A percentile compares a stretch with the other conserved stretches of the same genome.
Conservation (phyloP, 805 yeast genomes). For the Phaffomyces opuntiae region DNA sequence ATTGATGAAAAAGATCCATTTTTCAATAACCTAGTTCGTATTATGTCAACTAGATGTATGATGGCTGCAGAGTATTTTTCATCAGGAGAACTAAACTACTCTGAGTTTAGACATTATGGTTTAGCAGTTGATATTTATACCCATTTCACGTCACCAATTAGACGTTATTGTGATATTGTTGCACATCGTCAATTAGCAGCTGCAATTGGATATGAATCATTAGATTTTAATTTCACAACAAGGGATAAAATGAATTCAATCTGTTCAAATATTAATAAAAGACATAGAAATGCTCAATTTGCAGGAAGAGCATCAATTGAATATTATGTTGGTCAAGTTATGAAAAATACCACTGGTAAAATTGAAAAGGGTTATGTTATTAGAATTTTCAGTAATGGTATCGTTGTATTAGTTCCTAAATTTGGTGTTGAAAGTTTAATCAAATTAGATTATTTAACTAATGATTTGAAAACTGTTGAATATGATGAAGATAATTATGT, state of each 20-base stretch:
- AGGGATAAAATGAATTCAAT: constrained; percentile 84
- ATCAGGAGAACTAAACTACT: constrained; percentile 80
- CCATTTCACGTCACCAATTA: constrained; percentile 96
- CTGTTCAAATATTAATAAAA: constrained; percentile 81
- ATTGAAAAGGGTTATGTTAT: constrained; percentile 86
- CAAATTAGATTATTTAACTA: constrained; percentile 64
- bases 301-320: constrained; percentile 98
- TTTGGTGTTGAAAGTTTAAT: constrained; percentile 95
- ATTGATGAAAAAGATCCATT: constrained; percentile 78
- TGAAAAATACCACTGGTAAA: constrained; percentile 52
- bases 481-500: constrained; percentile 77
- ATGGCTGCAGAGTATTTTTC: constrained; percentile 98
- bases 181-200: constrained; percentile 97
- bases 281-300: constrained; percentile 97
- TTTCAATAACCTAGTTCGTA: constrained; percentile 87
- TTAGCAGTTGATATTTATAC: constrained; percentile 96
- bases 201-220: constrained; percentile 89
- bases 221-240: constrained; percentile 78
- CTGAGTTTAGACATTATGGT: constrained; percentile 95
- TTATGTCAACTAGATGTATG: constrained; percentile 98
- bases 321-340: constrained; percentile 96
- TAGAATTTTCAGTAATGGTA: constrained; percentile 88
- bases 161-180: constrained; percentile 96
- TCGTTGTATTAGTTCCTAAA: constrained; percentile 89
- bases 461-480: constrained; percentile 52